These are phyloP conservation scores for Microbotryum intermedium DNA, from an alignment of 1,284 basidiomycete genomes.

Conservation along the genomic window DNA sequence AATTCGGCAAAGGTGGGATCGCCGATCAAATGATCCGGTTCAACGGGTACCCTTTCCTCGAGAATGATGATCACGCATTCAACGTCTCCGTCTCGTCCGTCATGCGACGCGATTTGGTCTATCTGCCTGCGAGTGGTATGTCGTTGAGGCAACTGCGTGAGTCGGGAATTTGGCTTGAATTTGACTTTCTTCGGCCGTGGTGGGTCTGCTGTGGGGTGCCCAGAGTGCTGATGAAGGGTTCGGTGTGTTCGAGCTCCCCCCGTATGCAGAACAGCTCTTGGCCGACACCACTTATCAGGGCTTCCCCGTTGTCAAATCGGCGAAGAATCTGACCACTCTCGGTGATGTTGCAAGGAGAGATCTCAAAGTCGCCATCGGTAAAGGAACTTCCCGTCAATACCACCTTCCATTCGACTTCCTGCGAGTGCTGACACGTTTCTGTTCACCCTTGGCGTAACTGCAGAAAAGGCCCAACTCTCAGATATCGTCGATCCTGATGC, in stretches of 20 bases:
- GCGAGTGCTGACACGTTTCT: no score
- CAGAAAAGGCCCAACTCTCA: conserved; percentile 62
- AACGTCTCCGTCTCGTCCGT: conserved; percentile 81
- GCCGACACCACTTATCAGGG: conserved; percentile 70
- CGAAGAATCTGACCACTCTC: conserved; percentile 51
- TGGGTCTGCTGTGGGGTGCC: no score
- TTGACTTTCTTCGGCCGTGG: no score
- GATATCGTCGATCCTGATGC: conserved; percentile 57
- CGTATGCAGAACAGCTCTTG: conserved; percentile 54
- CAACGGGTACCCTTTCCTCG: conserved; percentile 90
- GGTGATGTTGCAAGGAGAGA: conserved; percentile 87
- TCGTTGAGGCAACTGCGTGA: conserved; percentile 66
- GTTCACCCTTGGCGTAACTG: not conserved
- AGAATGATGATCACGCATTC: conserved; percentile 80
- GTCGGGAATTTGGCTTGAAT: conserved; percentile 32
- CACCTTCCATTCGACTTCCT: not conserved
- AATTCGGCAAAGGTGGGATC: conserved; percentile 83
- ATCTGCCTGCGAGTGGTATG: conserved; percentile 66
- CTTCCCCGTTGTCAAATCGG: conserved; percentile 69
- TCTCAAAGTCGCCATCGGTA: conserved; percentile 74
- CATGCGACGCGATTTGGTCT: conserved; percentile 72
- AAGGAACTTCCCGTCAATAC: not conserved
- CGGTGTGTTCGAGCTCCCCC: not conserved
- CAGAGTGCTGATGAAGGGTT: no score
- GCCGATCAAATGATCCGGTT: conserved; percentile 96